These are phyloP conservation scores for Saturnispora quitensis DNA, from an alignment of 805 yeast genomes.

Conservation along the genomic window DNA sequence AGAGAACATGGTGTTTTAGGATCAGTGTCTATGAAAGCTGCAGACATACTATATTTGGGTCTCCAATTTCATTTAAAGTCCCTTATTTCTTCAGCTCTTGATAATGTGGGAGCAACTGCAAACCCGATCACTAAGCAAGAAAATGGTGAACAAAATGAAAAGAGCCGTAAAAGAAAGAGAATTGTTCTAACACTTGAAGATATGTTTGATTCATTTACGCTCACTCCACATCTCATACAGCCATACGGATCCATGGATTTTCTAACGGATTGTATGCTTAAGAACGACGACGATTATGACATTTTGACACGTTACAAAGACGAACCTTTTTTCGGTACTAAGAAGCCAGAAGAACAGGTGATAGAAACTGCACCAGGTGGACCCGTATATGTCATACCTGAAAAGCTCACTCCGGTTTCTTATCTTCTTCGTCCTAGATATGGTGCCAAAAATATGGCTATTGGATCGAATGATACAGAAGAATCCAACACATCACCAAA, in stretches of 20 bases:
- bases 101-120: slow-evolving; percentile 45
- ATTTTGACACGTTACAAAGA: slow-evolving; percentile 12
- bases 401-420: slow-evolving; percentile 22
- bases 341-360: neutral
- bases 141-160: slow-evolving; percentile 1
- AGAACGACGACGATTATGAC: slow-evolving; percentile 45
- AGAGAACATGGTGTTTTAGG: slow-evolving; percentile 88
- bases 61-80: slow-evolving; percentile 72
- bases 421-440: slow-evolving; percentile 19
- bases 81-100: slow-evolving; percentile 65
- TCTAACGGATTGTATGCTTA: slow-evolving; percentile 39
- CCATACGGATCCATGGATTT: slow-evolving; percentile 53
- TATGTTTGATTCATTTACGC: slow-evolving; percentile 50
- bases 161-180: slow-evolving; percentile 12
- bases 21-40: slow-evolving; percentile 61
- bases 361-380: slow-evolving; percentile 2
- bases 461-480: neutral
- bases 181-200: slow-evolving; percentile 56
- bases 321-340: neutral
- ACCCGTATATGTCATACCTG: slow-evolving; percentile 8
- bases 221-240: slow-evolving; percentile 60
- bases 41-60: slow-evolving; percentile 74
- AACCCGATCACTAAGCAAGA: slow-evolving; percentile 6
- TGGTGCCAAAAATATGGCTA: neutral
- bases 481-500: neutral